phyloP scores from a whole-genome alignment of 1,139 yeast species.

The Saccharomyces uvarum region DNA sequence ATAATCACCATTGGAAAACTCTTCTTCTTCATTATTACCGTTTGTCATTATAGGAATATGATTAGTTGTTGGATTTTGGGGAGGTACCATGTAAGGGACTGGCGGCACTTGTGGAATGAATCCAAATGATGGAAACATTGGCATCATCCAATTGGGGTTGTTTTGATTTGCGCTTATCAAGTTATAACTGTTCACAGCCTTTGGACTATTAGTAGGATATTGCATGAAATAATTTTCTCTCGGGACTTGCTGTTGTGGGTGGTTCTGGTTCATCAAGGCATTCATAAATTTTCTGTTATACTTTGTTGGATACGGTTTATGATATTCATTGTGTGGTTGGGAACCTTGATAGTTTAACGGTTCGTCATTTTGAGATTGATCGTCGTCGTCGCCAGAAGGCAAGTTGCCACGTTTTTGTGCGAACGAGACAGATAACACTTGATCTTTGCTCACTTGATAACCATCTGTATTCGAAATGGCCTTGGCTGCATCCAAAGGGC shows the following conservation, averaged over 20 bases:
- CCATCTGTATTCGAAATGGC: constrained; percentile 42
- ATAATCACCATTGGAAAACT: not conserved
- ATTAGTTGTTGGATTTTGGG: not conserved
- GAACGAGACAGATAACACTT: constrained; percentile 27
- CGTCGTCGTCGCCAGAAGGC: not conserved
- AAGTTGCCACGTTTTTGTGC: constrained; percentile 22
- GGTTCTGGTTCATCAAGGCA: constrained; percentile 9
- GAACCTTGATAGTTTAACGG: not conserved
- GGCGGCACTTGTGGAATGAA: constrained; percentile 2
- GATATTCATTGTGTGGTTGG: not conserved
- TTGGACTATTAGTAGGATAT: not conserved
- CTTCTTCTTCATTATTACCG: not conserved
- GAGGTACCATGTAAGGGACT: constrained; percentile 1
- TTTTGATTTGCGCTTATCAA: not conserved
- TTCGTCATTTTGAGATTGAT: not conserved
- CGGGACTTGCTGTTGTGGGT: not conserved
- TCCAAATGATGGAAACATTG: not conserved
- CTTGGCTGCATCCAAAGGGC: constrained; percentile 41
- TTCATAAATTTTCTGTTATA: constrained; percentile 13
- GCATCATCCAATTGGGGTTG: not conserved
- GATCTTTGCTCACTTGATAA: constrained; percentile 17
- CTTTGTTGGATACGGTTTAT: not conserved
- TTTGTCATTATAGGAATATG: not conserved
- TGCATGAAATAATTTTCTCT: not conserved
- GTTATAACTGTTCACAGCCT: not conserved